Conservation (phyloP, 768 basidiomycete genomes). For the Artomyces pyxidatus region DNA sequence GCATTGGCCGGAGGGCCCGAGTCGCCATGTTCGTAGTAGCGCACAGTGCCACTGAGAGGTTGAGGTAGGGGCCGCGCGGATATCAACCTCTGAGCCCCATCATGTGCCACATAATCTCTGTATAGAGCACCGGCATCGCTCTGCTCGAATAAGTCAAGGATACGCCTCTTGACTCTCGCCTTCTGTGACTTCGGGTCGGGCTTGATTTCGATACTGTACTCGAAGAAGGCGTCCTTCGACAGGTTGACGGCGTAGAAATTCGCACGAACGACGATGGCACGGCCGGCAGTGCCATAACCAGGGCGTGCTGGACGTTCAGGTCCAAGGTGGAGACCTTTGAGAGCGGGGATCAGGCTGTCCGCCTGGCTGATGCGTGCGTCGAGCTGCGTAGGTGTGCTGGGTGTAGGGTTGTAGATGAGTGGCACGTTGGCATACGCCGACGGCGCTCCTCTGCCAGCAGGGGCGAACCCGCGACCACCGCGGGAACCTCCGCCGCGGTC, state of each 20-base stretch:
- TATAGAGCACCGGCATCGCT: conserved; percentile 28
- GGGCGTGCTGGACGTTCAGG: conserved; percentile 15
- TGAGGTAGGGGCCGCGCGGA: conserved; percentile 31
- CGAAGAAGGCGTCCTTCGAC: conserved; percentile 41
- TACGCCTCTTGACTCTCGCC: conserved; percentile 34
- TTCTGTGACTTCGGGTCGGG: conserved; percentile 37
- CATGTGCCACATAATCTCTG: conserved; percentile 42
- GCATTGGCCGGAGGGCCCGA: conserved; percentile 26
- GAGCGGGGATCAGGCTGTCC: conserved; percentile 27
- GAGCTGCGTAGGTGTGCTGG: conserved; percentile 20
- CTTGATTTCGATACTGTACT: conserved; percentile 46
- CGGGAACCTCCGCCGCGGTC: conserved; percentile 3
- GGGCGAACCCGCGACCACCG: conserved; percentile 2
- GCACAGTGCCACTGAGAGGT: conserved; percentile 26
- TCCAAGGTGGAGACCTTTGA: neutral
- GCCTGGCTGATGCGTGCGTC: neutral
- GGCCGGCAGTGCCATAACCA: conserved; percentile 23
- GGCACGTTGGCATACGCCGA: conserved; percentile 18
- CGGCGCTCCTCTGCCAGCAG: conserved; percentile 19
- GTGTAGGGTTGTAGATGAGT: conserved; percentile 20
- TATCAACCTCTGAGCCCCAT: conserved; percentile 34
- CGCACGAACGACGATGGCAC: conserved; percentile 39
- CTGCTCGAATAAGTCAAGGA: conserved; percentile 48
- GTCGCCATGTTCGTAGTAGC: conserved; percentile 35
- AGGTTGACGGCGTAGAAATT: conserved; percentile 54